Base-by-base conservation (phyloP, 2,329 filamentous ascomycete genomes). In the Simplicillium sp. region DNA sequence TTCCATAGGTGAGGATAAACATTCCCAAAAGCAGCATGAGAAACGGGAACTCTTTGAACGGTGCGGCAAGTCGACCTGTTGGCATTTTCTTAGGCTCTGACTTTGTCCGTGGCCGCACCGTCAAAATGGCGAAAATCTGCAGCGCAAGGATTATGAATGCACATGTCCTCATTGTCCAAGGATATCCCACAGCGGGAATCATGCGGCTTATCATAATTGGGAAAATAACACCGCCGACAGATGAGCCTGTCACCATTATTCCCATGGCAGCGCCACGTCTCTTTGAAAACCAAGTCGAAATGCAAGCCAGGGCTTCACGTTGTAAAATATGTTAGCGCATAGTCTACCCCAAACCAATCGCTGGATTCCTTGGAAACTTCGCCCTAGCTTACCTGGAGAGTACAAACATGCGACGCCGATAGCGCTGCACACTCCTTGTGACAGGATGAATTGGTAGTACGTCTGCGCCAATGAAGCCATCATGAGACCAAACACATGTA, bases 401-500 rank as follows among this genome's bases (percentile, higher is more conserved):
- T n/a, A n/a, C n/a, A n/a, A n/a, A n/a, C n/a, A 53, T 0, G 55
- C 51, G 9, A 57, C 57, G 12, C 62, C 61, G 15, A 66, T 53
- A 7, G 59, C 59, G 2, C 56, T 60, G 40, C 54, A 62, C 1
- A 66, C 50, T 4, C 59, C 58, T 40, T 67, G 65, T 1, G 61
- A 47, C 1, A 68, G 49, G 9, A 67, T 51, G 39, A 67, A 55
- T 35, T 67, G 63, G 37, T 60, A 66, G 49, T 66, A 67, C 32
- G 64, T 40, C 0, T 46, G 58, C 12, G 52, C 51, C 7, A 82
- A 55, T 6, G 66, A 72, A 0, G 73, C 66, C 75, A 82, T 80
- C 74, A 83, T 80, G 5, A 82, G 51, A 2, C 74, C 71, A 40
- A 82, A 72, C 13, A 82, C 69, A 41, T 79, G 72, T 29, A 78